These are phyloP conservation scores for Fusarium compactum DNA, from an alignment of 2,329 filamentous ascomycete genomes.

Conservation along the genomic window DNA sequence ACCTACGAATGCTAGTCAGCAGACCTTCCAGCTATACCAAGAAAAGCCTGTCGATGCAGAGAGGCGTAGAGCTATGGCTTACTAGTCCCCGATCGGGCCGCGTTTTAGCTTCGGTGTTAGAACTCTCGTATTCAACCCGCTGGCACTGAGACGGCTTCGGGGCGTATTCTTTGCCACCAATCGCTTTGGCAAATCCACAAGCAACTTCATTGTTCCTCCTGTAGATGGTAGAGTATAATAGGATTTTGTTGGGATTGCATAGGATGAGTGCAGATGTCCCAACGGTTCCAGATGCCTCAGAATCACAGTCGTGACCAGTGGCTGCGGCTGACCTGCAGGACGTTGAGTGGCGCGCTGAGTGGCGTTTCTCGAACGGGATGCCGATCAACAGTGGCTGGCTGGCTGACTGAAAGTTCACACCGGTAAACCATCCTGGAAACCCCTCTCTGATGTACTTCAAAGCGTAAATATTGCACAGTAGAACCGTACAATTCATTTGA, in stretches of 20 bases:
- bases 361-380: neutral
- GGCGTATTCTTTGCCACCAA: neutral
- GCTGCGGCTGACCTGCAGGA: neutral
- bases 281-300: neutral
- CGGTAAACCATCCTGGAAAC: neutral
- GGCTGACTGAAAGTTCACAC: neutral
- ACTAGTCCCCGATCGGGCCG: no score
- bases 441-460: neutral
- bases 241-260: neutral
- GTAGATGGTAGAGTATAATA: neutral
- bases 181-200: accelerated
- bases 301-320: neutral
- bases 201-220: neutral
- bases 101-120: neutral
- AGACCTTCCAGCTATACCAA: neutral
- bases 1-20: neutral
- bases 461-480: no score
- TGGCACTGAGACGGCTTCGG: neutral
- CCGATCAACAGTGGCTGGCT: neutral
- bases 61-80: neutral
- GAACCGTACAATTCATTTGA: no score
- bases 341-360: neutral
- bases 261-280: neutral
- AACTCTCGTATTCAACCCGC: neutral
- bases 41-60: neutral